phyloP scores from a whole-genome alignment of 2,329 filamentous ascomycete species.

The Raffaelea ambrosiae region DNA sequence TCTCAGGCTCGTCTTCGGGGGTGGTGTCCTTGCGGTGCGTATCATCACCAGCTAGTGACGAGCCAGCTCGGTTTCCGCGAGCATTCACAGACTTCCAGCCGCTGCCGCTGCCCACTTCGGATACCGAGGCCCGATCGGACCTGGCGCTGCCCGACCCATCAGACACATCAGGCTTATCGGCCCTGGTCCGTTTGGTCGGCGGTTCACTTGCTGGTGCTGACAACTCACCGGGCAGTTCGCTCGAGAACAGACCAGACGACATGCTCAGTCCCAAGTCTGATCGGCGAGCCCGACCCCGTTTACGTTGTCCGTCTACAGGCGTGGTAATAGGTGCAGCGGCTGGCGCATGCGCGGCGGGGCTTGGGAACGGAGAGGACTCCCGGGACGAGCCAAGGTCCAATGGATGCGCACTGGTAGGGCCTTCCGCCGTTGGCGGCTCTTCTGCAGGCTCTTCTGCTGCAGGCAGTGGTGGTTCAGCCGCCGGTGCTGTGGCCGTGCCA shows the following conservation, averaged over 20 bases:
- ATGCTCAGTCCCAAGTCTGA: not conserved
- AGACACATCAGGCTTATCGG: not conserved
- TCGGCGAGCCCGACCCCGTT: conserved; percentile 8
- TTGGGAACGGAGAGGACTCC: too few species aligned
- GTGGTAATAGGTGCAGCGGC: too few species aligned
- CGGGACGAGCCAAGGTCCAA: too few species aligned
- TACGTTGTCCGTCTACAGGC: not conserved
- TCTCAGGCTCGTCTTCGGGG: not conserved
- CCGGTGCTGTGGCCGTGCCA: not conserved
- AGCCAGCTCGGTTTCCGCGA: conserved; percentile 4
- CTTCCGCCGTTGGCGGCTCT: not conserved
- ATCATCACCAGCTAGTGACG: conserved; percentile 5
- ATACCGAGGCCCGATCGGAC: too few species aligned
- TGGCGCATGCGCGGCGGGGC: too few species aligned
- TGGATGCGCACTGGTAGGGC: not conserved
- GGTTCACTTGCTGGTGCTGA: conserved; percentile 13
- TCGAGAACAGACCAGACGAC: too few species aligned
- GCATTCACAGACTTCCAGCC: conserved; percentile 5
- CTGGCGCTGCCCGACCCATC: too few species aligned
- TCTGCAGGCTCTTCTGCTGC: not conserved
- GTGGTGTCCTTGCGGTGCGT: too few species aligned
- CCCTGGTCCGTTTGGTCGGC: conserved; percentile 11
- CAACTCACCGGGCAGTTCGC: not conserved
- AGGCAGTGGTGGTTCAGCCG: not conserved
- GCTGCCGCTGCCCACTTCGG: conserved; percentile 5